Evolutionary conservation across 1,139 yeast species (phyloP), one percentile per base, ranked within the genome.

Genomic region (Yamadazyma aaseri): DNA sequence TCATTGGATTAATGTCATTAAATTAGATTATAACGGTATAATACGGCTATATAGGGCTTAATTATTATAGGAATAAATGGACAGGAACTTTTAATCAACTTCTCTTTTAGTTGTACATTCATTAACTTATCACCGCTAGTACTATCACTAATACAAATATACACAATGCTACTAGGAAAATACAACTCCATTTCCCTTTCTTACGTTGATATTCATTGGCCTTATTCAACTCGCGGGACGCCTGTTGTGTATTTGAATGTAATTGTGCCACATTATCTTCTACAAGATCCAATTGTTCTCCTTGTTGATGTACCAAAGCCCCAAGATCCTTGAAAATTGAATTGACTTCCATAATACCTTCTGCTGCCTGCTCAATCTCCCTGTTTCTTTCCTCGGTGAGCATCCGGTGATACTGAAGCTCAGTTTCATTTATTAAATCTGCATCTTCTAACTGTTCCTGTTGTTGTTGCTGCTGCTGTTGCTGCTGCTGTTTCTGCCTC

Each of bases 301-400:
- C 96, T 54, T 89, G 97, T 52, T 86, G 92, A 35, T 73, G 70
- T 1, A 89, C 94, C 46, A 89, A 60, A 26, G 78, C 73, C 11
- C 89, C 89, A 42, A 89, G 60, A 48, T 87, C 96, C 45, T 81
- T 79, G 56, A 87, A 89, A 2, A 89, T 87, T 6, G 89, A 72
- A 53, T 89, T 87, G 31, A 89, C 87, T 48, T 89, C 96, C 40
- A 72, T 72, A 6, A 89, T 86, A 0, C 96, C 95, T 33, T 79
- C 76, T 28, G 84, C 79, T 6, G 89, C 84, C 42, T 76, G 80
- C 23, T 71, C 70, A 18, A 89, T 84, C 41, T 86, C 95, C 16
- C 76, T 61, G 40, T 84, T 81, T 38, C 96, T 63, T 50, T 86
- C 92, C 40, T 81, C 77, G 2, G 89, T 78, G 6, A 89, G 60